phyloP scores from a whole-genome alignment of 768 basidiomycete species.

The Candolleomyces eurysporus region DNA sequence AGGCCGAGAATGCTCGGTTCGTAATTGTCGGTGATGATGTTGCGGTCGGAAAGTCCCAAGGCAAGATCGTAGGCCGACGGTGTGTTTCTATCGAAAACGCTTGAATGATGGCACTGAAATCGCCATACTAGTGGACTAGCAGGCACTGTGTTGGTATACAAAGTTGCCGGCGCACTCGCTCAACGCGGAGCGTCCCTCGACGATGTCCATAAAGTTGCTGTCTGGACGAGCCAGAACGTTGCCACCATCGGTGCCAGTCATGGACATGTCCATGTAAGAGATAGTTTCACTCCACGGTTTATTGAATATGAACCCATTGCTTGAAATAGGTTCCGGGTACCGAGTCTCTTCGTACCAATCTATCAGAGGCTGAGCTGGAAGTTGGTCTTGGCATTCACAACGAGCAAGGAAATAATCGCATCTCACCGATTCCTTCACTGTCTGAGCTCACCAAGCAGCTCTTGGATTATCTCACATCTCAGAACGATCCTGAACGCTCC shows the following conservation, averaged over 20 bases:
- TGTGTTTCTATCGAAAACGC: conserved; percentile 16
- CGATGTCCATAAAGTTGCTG: conserved; percentile 63
- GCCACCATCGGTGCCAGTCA: conserved; percentile 85
- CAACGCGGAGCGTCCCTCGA: conserved; percentile 63
- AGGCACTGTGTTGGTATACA: conserved; percentile 83
- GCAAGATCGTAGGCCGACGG: conserved; percentile 84
- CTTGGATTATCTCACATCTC: conserved; percentile 68
- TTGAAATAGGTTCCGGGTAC: conserved; percentile 74
- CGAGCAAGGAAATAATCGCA: conserved; percentile 69
- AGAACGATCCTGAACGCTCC: conserved; percentile 70
- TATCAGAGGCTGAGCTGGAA: conserved; percentile 69
- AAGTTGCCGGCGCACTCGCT: conserved; percentile 85
- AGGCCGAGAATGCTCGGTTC: conserved; percentile 67
- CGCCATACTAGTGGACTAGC: conserved; percentile 62
- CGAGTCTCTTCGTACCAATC: conserved; percentile 49
- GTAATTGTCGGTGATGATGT: conserved; percentile 90
- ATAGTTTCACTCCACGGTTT: neutral
- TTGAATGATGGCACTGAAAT: neutral
- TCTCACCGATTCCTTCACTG: conserved; percentile 72
- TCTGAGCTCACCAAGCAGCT: conserved; percentile 68
- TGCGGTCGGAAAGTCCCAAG: conserved; percentile 77
- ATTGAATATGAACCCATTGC: neutral
- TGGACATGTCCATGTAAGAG: conserved; percentile 80
- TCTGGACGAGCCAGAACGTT: conserved; percentile 62
- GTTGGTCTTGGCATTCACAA: conserved; percentile 94